A percentile compares a stretch with the other conserved stretches of the same genome.
Evolutionary conservation across 2,329 filamentous ascomycete genomes (phyloP).

Genomic region (Sarocladium kiliense): DNA sequence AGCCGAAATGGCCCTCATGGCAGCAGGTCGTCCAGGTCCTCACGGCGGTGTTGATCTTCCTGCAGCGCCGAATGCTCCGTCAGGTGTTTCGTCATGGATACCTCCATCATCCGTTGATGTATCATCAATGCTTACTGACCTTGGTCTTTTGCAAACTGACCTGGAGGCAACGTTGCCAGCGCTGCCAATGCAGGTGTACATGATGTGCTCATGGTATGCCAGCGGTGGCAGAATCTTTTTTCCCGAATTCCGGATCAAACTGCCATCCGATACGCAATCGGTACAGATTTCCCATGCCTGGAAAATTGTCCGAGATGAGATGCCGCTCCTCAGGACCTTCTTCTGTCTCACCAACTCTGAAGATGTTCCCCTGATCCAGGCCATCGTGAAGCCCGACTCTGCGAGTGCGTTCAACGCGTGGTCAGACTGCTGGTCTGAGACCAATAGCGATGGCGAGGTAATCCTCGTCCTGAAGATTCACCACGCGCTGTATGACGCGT

Average conservation of each 20-base stretch:
- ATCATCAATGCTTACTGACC: conserved; percentile 27
- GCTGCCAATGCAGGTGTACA: conserved; percentile 73
- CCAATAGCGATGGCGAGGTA: conserved; percentile 17
- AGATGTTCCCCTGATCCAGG: conserved; percentile 56
- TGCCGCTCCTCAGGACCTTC: conserved; percentile 63
- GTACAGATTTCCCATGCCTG: conserved; percentile 53
- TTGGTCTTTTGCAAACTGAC: conserved; percentile 35
- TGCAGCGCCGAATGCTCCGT: too few species aligned
- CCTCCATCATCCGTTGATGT: conserved; percentile 33
- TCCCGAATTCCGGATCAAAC: conserved; percentile 51
- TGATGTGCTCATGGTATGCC: conserved; percentile 72
- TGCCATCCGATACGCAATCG: conserved; percentile 22
- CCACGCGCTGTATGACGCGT: conserved; percentile 83
- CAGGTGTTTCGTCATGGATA: conserved; percentile 17
- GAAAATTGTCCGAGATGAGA: conserved; percentile 46
- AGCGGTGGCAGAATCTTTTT: conserved; percentile 65
- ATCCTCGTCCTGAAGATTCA: conserved; percentile 60
- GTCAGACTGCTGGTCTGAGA: neutral
- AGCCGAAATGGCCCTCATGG: conserved; percentile 50
- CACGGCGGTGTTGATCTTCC: neutral
- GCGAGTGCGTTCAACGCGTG: neutral
- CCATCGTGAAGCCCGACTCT: conserved; percentile 36
- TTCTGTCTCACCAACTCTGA: conserved; percentile 49
- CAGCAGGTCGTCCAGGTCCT: neutral
- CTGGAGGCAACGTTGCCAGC: conserved; percentile 61